Conservation (phyloP, 1,139 yeast species). For the Diutina scorzettiae region DNA sequence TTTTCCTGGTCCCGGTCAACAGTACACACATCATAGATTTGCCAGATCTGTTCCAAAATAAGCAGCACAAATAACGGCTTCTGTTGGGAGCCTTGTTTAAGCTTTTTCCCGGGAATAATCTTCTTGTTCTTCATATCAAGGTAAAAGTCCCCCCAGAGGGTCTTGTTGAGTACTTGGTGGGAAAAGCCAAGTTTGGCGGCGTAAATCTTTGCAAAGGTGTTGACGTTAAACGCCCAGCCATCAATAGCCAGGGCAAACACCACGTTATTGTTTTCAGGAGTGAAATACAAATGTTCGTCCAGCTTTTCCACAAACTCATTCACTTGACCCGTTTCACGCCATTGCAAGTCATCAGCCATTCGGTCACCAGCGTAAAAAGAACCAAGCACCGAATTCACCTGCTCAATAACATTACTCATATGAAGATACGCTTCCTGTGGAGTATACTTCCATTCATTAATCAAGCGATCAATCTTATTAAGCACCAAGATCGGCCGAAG, state of each 20-base stretch:
- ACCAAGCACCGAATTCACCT: conserved; percentile 90
- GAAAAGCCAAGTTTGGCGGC: conserved; percentile 80
- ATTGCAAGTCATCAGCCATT: conserved; percentile 77
- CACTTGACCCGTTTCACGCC: conserved; percentile 55
- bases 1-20: conserved; percentile 58
- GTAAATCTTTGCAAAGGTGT: conserved; percentile 80
- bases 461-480: conserved; percentile 82
- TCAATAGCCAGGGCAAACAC: conserved; percentile 91
- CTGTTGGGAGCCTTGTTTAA: conserved; percentile 32
- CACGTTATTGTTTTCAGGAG: conserved; percentile 85
- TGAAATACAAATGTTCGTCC: conserved; percentile 78
- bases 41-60: conserved; percentile 87
- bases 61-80: conserved; percentile 83
- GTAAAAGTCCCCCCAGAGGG: conserved; percentile 93
- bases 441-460: conserved; percentile 69
- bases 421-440: conserved; percentile 83
- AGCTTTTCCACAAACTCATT: conserved; percentile 63
- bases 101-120: conserved; percentile 48
- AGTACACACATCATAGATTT: conserved; percentile 64
- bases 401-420: conserved; percentile 68
- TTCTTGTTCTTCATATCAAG: conserved; percentile 85
- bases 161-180: conserved; percentile 64
- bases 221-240: conserved; percentile 95
- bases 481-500: conserved; percentile 82
- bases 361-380: conserved; percentile 89